These are phyloP conservation scores for Botryosphaeria agaves DNA, from an alignment of 2,329 filamentous ascomycete genomes.

Conservation along the genomic window DNA sequence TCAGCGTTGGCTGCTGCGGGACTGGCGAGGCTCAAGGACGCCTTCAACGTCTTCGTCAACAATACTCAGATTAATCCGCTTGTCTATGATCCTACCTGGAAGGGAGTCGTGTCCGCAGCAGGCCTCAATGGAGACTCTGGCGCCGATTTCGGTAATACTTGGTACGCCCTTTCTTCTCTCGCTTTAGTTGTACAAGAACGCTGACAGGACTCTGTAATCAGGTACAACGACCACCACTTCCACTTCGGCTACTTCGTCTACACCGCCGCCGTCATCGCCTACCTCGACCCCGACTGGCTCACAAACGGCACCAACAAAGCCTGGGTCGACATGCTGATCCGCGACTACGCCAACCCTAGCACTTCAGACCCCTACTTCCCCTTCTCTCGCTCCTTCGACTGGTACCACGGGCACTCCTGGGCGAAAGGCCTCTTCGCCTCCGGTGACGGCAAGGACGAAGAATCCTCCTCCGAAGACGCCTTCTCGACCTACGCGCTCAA, in stretches of 20 bases:
- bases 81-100: slow-evolving; percentile 47
- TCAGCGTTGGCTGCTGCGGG: slow-evolving; percentile 30
- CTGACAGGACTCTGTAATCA: too few relatives aligned
- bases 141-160: slow-evolving; percentile 78
- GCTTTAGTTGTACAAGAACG: too few relatives aligned
- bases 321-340: slow-evolving; percentile 69
- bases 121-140: slow-evolving; percentile 56
- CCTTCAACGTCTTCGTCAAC: slow-evolving; percentile 27
- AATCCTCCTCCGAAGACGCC: slow-evolving; percentile 79
- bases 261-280: slow-evolving; percentile 64
- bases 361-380: slow-evolving; percentile 58
- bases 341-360: slow-evolving; percentile 68
- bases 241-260: slow-evolving; percentile 77
- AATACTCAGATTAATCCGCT: slow-evolving; percentile 30
- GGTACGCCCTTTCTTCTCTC: too few relatives aligned
- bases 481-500: slow-evolving; percentile 79
- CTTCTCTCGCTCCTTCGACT: slow-evolving; percentile 72
- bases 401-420: slow-evolving; percentile 91
- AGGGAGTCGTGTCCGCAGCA: slow-evolving; percentile 65
- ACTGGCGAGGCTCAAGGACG: slow-evolving; percentile 29
- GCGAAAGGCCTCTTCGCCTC: slow-evolving; percentile 53
- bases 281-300: slow-evolving; percentile 62
- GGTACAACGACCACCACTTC: slow-evolving; percentile 55
- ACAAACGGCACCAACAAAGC: slow-evolving; percentile 42
- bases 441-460: slow-evolving; percentile 64